Percentiles rank a stretch among this genome's conserved stretches.
Evolutionary conservation across 306 rosid species (phyloP).

Genomic region (Crotalaria pallida): DNA sequence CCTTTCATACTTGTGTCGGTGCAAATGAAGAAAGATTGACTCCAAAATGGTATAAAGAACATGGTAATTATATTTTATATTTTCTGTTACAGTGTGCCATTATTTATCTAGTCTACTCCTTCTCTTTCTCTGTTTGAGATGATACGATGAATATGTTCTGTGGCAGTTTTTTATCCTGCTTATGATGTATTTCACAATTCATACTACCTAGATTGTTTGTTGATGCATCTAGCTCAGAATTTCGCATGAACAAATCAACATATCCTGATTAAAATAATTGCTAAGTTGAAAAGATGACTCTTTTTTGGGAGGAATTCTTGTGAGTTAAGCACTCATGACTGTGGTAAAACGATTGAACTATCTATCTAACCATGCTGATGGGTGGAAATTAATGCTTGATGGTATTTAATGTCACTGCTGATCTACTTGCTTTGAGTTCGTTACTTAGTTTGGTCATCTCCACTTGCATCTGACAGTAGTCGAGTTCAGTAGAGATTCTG

Average conservation of each 20-base stretch:
- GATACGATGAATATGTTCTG: constrained; percentile 5
- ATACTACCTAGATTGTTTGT: neutral
- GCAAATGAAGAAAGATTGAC: constrained; percentile 89
- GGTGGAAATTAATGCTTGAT: neutral
- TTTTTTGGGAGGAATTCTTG: neutral
- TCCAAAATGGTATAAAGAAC: constrained; percentile 91
- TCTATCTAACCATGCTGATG: neutral
- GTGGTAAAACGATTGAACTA: neutral
- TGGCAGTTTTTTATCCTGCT: neutral
- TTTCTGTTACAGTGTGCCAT: constrained; percentile 2
- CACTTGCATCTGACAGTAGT: neutral
- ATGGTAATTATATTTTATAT: constrained; percentile 66
- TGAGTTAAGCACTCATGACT: neutral
- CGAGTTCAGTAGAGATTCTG: neutral
- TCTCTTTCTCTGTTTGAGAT: neutral
- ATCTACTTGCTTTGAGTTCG: neutral
- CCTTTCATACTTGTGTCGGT: constrained; percentile 96
- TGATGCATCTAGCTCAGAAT: constrained; percentile 11
- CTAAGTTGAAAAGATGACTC: neutral
- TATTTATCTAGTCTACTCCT: neutral
- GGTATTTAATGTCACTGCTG: neutral
- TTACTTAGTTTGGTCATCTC: constrained; percentile 5
- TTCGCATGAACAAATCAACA: neutral
- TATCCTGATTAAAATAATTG: neutral
- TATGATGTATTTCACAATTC: neutral